Base-by-base conservation (phyloP, 139 green algal species). In the Micractinium sp. region DNA sequence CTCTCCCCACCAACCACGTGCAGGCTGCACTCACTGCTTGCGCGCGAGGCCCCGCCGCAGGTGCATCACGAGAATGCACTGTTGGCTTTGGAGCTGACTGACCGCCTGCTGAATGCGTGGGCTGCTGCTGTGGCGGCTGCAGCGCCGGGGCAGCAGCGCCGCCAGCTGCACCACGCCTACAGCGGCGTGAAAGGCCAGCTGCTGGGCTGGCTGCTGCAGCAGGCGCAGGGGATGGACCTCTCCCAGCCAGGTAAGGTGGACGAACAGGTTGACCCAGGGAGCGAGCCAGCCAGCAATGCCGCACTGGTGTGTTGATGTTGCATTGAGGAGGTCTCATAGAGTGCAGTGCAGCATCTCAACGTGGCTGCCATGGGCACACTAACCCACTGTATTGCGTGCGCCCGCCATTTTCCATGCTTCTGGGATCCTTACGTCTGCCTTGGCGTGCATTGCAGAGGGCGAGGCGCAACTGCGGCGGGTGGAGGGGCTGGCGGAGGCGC, bases 21-120 rank as follows among this genome's bases (percentile, higher is more conserved):
- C 82, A 87, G 82, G 82, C 82, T 87, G 82, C 67, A 78, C 36
- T 36, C 82, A 9, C 27, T 78, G 82, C 61, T 87, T 25, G 63
- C 18, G 61, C 82, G 38, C 3, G 82, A 87, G 63, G 82, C 82
- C 22, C 35, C 56, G 13, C 67, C 25, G 36, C 27, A 66, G 47
- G 25, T 47, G 83, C 38, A 47, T 7, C 29, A 38, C 1, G 63
- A 67, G 41, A 67, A 38, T 39, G 83, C 76, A 31, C 27, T 53
- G 83, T 66, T 69, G 83, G 63, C 63, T 16, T n/a, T 75, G 18
- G 67, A 87, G 36, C 39, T 87, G 33, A 66, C 83, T 56, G 83
- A 87, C 29, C 83, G 83, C 38, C 83, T 87, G 14, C 83, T 87
- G 3, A 87, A 87, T n/a, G 66, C 67, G 0, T 66, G 67, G 27